Percentiles rank a stretch among this genome's conserved stretches.
These are phyloP conservation scores for Agarophyton chilense DNA, from an alignment of 23 red algal species.

Conservation along the genomic window DNA sequence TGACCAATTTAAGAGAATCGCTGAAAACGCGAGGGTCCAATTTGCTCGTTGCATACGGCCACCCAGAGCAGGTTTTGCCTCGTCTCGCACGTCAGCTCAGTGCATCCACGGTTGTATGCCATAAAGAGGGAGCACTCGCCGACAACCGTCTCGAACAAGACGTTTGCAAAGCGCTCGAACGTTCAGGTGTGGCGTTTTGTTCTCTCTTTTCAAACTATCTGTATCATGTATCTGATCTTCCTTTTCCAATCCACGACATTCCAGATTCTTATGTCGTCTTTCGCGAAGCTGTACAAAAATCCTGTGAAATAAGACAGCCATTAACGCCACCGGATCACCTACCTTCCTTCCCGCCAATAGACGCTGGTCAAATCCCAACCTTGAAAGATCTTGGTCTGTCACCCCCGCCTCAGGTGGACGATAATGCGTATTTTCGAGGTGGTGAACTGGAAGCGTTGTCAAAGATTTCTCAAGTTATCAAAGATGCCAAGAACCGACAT, in stretches of 20 bases:
- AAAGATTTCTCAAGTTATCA: constrained; percentile 65
- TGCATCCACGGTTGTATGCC: constrained; percentile 72
- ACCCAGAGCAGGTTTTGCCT: constrained; percentile 81
- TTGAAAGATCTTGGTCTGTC: constrained; percentile 82
- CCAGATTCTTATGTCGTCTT: constrained; percentile 92
- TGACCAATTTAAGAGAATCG: constrained; percentile 64
- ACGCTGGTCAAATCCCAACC: constrained; percentile 78
- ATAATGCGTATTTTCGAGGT: constrained; percentile 36
- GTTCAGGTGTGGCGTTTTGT: constrained; percentile 53
- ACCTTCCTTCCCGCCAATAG: constrained; percentile 47
- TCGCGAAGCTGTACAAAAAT: constrained; percentile 72
- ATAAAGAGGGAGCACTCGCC: constrained; percentile 84
- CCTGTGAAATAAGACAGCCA: constrained; percentile 59
- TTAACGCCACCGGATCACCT: constrained; percentile 59
- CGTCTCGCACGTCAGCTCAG: constrained; percentile 57
- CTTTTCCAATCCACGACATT: constrained; percentile 73
- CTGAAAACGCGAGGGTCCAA: constrained; percentile 76
- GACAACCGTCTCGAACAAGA: constrained; percentile 68
- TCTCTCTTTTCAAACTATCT: constrained; percentile 90
- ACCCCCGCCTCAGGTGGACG: background rate
- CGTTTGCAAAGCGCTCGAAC: constrained; percentile 54
- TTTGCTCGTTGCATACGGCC: constrained; percentile 80
- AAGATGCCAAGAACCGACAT: background rate
- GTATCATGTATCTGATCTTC: constrained; percentile 80
- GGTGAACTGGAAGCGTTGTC: constrained; percentile 85